Percentiles rank a stretch among this genome's conserved stretches.
These are phyloP conservation scores for Globisporangium perplexum DNA, from an alignment of 352 stramenopile genomes.

Conservation along the genomic window DNA sequence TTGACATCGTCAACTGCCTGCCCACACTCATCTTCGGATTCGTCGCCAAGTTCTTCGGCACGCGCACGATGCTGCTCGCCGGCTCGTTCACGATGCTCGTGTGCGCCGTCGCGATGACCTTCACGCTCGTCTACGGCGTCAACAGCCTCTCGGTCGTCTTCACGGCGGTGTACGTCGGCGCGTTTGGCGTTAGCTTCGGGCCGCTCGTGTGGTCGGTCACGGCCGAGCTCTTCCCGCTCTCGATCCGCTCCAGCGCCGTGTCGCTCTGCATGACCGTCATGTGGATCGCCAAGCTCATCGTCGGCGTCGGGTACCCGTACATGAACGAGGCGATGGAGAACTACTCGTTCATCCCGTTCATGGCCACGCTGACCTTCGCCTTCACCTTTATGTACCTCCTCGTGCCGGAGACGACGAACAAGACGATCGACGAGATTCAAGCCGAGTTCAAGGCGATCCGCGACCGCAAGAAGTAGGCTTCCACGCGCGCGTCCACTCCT, in stretches of 20 bases:
- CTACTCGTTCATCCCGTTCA: slow-evolving; percentile 34
- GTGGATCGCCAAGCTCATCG: slow-evolving; percentile 39
- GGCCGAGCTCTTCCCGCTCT: slow-evolving; percentile 26
- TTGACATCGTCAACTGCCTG: slow-evolving; percentile 32
- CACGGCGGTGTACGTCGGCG: slow-evolving; percentile 38
- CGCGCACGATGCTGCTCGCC: slow-evolving; percentile 49
- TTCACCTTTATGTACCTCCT: slow-evolving; percentile 30
- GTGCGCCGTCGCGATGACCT: slow-evolving; percentile 35
- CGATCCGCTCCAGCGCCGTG: slow-evolving; percentile 22
- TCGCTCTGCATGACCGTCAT: slow-evolving; percentile 34
- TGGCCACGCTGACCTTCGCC: slow-evolving; percentile 18
- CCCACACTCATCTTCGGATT: slow-evolving; percentile 24
- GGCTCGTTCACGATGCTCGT: slow-evolving; percentile 43
- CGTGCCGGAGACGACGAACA: slow-evolving; percentile 44
- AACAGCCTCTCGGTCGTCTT: slow-evolving; percentile 36
- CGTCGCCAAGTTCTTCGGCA: slow-evolving; percentile 34
- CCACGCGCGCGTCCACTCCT: too few species aligned
- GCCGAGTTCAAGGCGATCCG: slow-evolving; percentile 23
- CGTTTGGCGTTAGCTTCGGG: slow-evolving; percentile 37
- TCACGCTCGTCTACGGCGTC: slow-evolving; percentile 33
- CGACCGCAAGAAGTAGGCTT: slow-evolving; percentile 5
- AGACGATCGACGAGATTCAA: slow-evolving; percentile 54
- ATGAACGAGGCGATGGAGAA: slow-evolving; percentile 23
- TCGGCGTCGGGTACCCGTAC: slow-evolving; percentile 38
- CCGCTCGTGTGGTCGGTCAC: slow-evolving; percentile 37